Evolutionary conservation across 2,329 filamentous ascomycete species (phyloP), one percentile per base, ranked within the genome.

Genomic region (Alternaria brassicicola): DNA sequence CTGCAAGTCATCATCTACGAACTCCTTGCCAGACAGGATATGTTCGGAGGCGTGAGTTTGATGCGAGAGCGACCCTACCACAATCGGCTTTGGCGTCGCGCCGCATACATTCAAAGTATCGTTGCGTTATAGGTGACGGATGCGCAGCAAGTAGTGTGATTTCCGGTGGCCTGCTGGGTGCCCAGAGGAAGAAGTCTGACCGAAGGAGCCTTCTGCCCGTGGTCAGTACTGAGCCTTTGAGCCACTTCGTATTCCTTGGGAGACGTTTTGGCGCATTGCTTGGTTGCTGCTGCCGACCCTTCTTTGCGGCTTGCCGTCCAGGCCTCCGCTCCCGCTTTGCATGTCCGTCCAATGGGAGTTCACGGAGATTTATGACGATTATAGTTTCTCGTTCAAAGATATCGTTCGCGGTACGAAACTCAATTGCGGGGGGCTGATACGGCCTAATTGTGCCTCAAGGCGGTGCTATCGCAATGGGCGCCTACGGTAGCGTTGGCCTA

Each of bases 361-460:
- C 39, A 57, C 57, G 62, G 57, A 63, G 46, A 46, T 38, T 63
- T 66, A 39, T 53, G 59, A 49, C 59, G 59, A 61, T 63, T 59
- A 51, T 54, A 46, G 56, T 36, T 33, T n/a, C 50, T 35, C 52
- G 51, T 56, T 45, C 35, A 57, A 59, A 31, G n/a, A 33, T 47
- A 26, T 43, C 36, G 53, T 43, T 46, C 42, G 47, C 35, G 41
- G 53, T 49, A 25, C 42, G n/a, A 39, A 52, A 52, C 38, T 46
- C 41, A 39, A 59, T 53, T 38, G 25, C 17, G 23, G 19, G 19
- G 41, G 19, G 21, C 21, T 25, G 15, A 46, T 21, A 56, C 31
- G n/a, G 43, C 35, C 23, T 46, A 50, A 31, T 48, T 45, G 38
- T 42, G n/a, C 43, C 33, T 53, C 30, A 41, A 45, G 55, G 38